Base-by-base conservation (phyloP, 805 yeast genomes). In the Barnettozyma vustinii region DNA sequence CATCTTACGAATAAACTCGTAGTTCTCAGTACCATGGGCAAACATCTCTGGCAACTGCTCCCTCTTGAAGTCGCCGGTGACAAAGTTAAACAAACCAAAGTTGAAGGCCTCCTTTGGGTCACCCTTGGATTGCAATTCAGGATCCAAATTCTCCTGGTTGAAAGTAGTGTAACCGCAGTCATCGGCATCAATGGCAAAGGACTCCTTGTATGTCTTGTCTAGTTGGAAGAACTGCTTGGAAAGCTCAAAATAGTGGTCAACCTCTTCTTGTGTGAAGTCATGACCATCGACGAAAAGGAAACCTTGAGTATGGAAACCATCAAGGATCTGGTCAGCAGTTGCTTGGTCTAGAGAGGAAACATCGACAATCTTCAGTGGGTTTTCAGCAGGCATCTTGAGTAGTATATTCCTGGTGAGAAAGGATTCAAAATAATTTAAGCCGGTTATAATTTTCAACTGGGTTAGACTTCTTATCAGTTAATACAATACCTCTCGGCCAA, bases 61-160 rank as follows among this genome's bases (percentile, higher is more conserved):
- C 40, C 65, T 64, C 10, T 61, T 62, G 45, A 60, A 62, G 26
- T 63, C 60, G 41, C 87, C 89, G 9, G 76, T 73, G 23, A 55
- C 50, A 50, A 80, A 73, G 55, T 80, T 65, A 56, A 83, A 69
- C 18, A 68, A 61, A 40, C 84, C 79, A 62, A 86, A 79, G 59
- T 87, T 87, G 67, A 83, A 79, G 1, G 85, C 87, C 60, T 81
- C 85, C 56, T 81, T 81, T 36, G 82, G 84, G 61, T 81, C 87
- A 5, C 84, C 83, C 26, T 62, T 56, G 21, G 51, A 51, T 40
- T 58, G 52, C 5, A 52, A 13, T 9, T 45, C 48, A 9, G 63
- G 62, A 47, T 68, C 71, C 37, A 68, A 52, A 39, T 64, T 79
- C 60, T 83, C 89, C 40, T 73, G 77, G 18, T 77, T 76, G 54